phyloP scores from a whole-genome alignment of 2,329 filamentous ascomycete species.

The Clarireedia paspali region DNA sequence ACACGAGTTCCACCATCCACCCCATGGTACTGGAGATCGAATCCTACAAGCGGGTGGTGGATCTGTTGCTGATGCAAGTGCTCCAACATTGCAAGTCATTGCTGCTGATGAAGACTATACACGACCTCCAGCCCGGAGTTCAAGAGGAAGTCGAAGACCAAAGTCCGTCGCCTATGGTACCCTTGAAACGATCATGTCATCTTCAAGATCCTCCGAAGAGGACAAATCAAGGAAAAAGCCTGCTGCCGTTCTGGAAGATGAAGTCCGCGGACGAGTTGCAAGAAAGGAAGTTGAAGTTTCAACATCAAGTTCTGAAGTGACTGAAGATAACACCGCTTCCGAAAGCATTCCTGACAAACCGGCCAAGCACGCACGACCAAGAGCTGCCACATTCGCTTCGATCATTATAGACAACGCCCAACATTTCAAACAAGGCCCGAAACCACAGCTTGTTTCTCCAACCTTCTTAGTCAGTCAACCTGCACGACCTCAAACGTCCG shows the following conservation, averaged over 20 bases:
- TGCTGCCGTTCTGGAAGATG: slow-evolving; percentile 47
- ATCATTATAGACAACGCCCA: slow-evolving; percentile 36
- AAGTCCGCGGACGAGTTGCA: slow-evolving; percentile 42
- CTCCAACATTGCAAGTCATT: slow-evolving; percentile 50
- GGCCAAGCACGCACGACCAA: slow-evolving; percentile 28
- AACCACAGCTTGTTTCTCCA: slow-evolving; percentile 31
- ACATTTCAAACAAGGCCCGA: slow-evolving; percentile 26
- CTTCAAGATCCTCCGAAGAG: slow-evolving; percentile 56
- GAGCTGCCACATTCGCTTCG: slow-evolving; percentile 37
- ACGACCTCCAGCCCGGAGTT: slow-evolving; percentile 17
- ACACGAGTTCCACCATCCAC: slow-evolving; percentile 57
- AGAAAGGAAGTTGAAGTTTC: slow-evolving; percentile 27
- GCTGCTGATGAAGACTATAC: slow-evolving; percentile 47
- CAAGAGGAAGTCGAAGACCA: slow-evolving; percentile 21
- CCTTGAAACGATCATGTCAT: slow-evolving; percentile 59
- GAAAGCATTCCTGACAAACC: slow-evolving; percentile 14
- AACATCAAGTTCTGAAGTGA: slow-evolving; percentile 3
- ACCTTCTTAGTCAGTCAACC: slow-evolving; percentile 45
- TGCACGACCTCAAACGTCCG: slow-evolving; percentile 49
- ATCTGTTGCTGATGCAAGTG: slow-evolving; percentile 29
- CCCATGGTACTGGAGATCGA: slow-evolving; percentile 49
- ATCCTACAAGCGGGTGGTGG: slow-evolving; percentile 32
- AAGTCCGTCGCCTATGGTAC: slow-evolving; percentile 47
- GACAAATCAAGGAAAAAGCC: slow-evolving; percentile 50
- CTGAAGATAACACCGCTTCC: slow-evolving; percentile 10